A percentile compares a stretch with the other conserved stretches of the same genome.
phyloP scores from a whole-genome alignment of 108 stramenopile genomes.

The Cylindrotheca fusiformis region DNA sequence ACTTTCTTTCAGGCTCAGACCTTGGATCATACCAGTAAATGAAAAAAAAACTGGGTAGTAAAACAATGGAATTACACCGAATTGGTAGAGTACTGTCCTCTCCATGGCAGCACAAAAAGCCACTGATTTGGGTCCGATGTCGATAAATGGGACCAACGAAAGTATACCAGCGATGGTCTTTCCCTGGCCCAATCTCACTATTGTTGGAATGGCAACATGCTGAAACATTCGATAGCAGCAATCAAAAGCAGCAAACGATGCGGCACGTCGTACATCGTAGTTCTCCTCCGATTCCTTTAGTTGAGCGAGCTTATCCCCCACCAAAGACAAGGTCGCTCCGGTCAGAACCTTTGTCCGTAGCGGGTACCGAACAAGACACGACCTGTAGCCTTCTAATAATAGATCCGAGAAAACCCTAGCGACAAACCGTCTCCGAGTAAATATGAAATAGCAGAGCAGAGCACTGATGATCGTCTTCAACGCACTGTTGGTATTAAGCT shows the following conservation, averaged over 20 bases:
- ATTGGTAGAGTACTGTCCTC: constrained; percentile 46
- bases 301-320: constrained; percentile 54
- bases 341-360: constrained; percentile 34
- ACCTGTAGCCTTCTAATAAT: constrained; percentile 29
- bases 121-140: not conserved
- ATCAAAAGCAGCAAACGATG: constrained; percentile 58
- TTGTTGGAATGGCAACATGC: constrained; percentile 37
- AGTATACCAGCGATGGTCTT: constrained; percentile 18
- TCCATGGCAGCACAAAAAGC: constrained; percentile 37
- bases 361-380: constrained; percentile 19
- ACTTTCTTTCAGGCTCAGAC: constrained; percentile 25
- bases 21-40: constrained; percentile 55
- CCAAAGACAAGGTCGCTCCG: constrained; percentile 34
- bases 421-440: too few relatives aligned
- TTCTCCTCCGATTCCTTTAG: not conserved
- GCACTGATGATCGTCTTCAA: too few relatives aligned
- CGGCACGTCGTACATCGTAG: constrained; percentile 40
- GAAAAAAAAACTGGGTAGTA: constrained; percentile 42
- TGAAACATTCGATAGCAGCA: constrained; percentile 48
- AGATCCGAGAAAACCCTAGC: too few relatives aligned
- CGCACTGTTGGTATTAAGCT: too few relatives aligned
- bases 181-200: constrained; percentile 37
- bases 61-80: constrained; percentile 42
- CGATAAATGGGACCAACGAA: not conserved
- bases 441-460: too few relatives aligned